Conservation (phyloP, 495 filamentous ascomycete species). For the Hyaloscypha bicolor region DNA sequence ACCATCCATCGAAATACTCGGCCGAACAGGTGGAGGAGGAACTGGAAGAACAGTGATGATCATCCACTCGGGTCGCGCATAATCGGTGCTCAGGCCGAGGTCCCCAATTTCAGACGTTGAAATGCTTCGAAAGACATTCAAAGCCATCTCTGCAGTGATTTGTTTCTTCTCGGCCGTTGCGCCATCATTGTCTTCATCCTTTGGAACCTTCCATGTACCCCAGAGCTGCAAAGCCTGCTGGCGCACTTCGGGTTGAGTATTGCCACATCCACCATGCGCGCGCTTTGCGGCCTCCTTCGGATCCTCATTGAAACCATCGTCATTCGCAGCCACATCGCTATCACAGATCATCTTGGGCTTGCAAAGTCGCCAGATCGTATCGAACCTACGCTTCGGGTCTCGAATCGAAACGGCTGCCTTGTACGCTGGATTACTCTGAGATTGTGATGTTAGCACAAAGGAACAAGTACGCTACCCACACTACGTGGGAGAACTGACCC, state of each 20-base stretch:
- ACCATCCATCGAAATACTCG: conserved; percentile 93
- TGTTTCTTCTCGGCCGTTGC: conserved; percentile 78
- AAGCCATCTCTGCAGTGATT: conserved; percentile 80
- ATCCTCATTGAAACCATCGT: conserved; percentile 58
- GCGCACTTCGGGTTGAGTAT: conserved; percentile 82
- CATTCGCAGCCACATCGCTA: conserved; percentile 62
- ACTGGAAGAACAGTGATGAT: conserved; percentile 93
- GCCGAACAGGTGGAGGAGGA: conserved; percentile 91
- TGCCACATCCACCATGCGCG: conserved; percentile 89
- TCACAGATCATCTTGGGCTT: conserved; percentile 86
- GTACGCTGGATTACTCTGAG: conserved; percentile 81
- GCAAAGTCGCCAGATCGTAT: conserved; percentile 83
- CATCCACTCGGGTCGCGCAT: conserved; percentile 98
- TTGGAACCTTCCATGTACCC: conserved; percentile 78
- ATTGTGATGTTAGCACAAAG: conserved; percentile 64
- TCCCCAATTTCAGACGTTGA: conserved; percentile 76
- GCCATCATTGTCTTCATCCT: conserved; percentile 64
- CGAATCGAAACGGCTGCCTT: conserved; percentile 76
- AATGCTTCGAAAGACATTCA: conserved; percentile 84
- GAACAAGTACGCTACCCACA: conserved; percentile 46
- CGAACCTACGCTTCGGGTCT: conserved; percentile 92
- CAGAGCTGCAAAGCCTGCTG: conserved; percentile 81
- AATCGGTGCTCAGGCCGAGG: conserved; percentile 89
- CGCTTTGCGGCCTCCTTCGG: conserved; percentile 47
- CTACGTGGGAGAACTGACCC: conserved; percentile 69